Evolutionary conservation across 2,329 filamentous ascomycete genomes (phyloP).

Genomic region (Fusarium sp.): DNA sequence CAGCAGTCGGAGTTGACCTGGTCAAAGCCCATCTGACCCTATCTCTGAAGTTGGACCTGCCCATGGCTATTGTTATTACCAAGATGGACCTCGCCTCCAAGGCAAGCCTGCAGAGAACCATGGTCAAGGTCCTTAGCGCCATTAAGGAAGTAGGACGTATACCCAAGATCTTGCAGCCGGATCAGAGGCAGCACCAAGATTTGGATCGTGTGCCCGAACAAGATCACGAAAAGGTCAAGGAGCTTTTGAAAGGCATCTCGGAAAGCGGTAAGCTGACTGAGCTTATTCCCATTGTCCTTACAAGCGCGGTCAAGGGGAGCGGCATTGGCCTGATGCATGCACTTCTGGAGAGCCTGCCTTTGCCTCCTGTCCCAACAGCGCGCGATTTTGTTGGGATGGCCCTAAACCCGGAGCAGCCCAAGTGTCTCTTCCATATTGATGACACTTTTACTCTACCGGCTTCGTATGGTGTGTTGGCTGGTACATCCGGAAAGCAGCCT

Average conservation of each 20-base stretch:
- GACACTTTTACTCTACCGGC: constrained; percentile 86
- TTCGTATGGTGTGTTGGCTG: constrained; percentile 61
- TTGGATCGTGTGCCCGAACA: constrained; percentile 69
- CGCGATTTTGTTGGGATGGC: constrained; percentile 69
- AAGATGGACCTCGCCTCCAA: constrained; percentile 92
- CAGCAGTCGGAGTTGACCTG: constrained; percentile 75
- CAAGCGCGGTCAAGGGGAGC: constrained; percentile 87
- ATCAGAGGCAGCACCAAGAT: constrained; percentile 64
- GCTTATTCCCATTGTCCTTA: constrained; percentile 87
- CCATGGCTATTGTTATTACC: constrained; percentile 87
- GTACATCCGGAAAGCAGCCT: constrained; percentile 22
- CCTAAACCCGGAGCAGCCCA: constrained; percentile 72
- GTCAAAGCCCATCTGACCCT: constrained; percentile 87
- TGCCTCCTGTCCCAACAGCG: constrained; percentile 70
- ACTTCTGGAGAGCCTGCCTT: constrained; percentile 81
- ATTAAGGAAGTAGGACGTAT: constrained; percentile 83
- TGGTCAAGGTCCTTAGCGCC: constrained; percentile 81
- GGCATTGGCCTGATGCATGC: constrained; percentile 89
- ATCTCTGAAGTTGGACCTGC: constrained; percentile 84
- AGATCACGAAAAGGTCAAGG: constrained; percentile 73
- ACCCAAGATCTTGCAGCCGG: constrained; percentile 80
- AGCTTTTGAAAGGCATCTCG: constrained; percentile 67
- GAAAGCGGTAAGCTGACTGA: constrained; percentile 59
- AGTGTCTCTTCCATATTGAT: constrained; percentile 88
- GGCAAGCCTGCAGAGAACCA: constrained; percentile 75